Conservation (phyloP, 345 rosid species). For the Salix viminalis region DNA sequence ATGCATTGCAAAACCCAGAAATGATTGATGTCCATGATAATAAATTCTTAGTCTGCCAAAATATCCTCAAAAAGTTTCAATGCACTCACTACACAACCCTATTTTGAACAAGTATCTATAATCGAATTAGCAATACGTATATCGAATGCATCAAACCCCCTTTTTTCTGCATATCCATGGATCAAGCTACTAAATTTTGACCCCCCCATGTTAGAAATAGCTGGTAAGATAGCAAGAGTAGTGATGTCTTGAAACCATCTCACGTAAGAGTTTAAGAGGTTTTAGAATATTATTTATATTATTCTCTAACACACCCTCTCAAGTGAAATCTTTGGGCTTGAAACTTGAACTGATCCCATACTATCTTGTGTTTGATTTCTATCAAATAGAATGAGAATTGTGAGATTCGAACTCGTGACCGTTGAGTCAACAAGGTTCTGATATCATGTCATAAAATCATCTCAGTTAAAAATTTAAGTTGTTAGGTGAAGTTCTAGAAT, state of each 20-base stretch:
- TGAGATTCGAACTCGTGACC: too few species aligned
- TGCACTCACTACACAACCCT: constrained; percentile 63
- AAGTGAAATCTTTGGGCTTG: too few species aligned
- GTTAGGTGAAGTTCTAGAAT: too few species aligned
- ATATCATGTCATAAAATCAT: accelerated
- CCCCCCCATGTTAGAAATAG: constrained; percentile 47
- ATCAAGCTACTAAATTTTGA: constrained; percentile 46
- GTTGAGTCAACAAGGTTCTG: too few species aligned
- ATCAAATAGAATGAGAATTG: too few species aligned
- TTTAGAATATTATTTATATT: too few species aligned
- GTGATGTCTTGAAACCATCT: constrained; percentile 13
- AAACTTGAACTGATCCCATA: too few species aligned
- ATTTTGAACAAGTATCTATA: constrained; percentile 66
- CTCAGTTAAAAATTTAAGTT: too few species aligned
- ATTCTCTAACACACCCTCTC: too few species aligned
- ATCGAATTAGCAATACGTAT: constrained; percentile 64
- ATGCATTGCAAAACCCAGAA: constrained; percentile 74
- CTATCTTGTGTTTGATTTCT: too few species aligned
- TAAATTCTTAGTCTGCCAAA: constrained; percentile 42
- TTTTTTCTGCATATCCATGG: constrained; percentile 58
- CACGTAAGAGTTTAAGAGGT: accelerated
- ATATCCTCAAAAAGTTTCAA: constrained; percentile 51
- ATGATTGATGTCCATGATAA: constrained; percentile 83
- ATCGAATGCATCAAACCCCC: constrained; percentile 49
- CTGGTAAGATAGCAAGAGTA: constrained; percentile 60